Evolutionary conservation across 73 alveolate genomes (phyloP), one percentile per base, ranked within the genome.

Genomic region (Effrenium voratum): DNA sequence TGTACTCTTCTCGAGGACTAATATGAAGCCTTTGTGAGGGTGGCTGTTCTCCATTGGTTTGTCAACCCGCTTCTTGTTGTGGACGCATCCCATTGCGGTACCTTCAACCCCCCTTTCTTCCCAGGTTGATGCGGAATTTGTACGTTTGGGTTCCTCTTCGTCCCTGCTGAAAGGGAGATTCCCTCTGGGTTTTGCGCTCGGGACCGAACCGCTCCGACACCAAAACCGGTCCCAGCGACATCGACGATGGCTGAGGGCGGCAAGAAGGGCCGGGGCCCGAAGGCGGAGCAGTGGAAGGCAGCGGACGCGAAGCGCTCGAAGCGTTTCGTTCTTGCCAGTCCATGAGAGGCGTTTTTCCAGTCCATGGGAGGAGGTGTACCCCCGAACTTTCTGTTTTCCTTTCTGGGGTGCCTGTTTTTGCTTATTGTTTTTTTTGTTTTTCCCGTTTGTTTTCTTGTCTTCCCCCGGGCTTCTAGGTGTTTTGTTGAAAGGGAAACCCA

Each of bases 241-340:
- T n/a, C n/a, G n/a, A n/a, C n/a, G n/a, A n/a, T n/a, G n/a, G n/a
- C n/a, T n/a, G n/a, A 82, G 92, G 92, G 92, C 49, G 92, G 92
- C 92, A 82, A 82, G 92, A 82, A 82, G 49, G 92, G 92, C 50
- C 92, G 92, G 49, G 92, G 92, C 36, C 92, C 92, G 34, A 82
- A 82, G 92, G 92, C n/a, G 60, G 3, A 15, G 47, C 49, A 32
- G 82, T 28, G n/a, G 40, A 30, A 30, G 43, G 1, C 43, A 63
- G 1, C 77, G 10, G 34, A 28, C 10, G 77, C 10, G 38, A 19
- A 13, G 34, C 34, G 77, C n/a, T 63, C 34, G 43, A 32, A 60
- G 16, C 13, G 75, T 4, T 60, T 5, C 30, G 16, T 19, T 19
- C 30, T 4, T 6, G 75, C 30, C 34, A 60, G 30, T 12, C 26